phyloP scores from a whole-genome alignment of 768 basidiomycete genomes.

The Auricularia sp. region DNA sequence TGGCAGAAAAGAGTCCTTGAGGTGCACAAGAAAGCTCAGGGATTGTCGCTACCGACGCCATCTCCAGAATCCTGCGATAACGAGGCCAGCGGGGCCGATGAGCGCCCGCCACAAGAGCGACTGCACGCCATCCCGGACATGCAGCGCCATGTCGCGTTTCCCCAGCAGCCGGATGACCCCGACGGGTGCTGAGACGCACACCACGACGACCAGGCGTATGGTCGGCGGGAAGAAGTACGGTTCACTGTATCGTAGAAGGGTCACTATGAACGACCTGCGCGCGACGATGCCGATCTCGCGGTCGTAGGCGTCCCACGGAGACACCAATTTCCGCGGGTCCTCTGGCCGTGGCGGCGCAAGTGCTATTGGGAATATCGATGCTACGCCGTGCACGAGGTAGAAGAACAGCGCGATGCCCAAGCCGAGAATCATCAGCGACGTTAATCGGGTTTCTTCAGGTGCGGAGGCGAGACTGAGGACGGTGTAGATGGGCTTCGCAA shows the following conservation, averaged over 20 bases:
- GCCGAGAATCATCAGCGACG: constrained; percentile 25
- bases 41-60: not conserved
- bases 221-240: constrained; percentile 41
- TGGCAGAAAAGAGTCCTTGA: too few relatives aligned
- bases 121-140: not conserved
- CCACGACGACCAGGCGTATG: constrained; percentile 33
- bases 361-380: not conserved
- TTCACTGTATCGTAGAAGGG: constrained; percentile 26
- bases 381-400: not conserved
- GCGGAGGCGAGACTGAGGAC: constrained; percentile 17
- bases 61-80: not conserved
- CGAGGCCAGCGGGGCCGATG: not conserved
- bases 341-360: constrained; percentile 13
- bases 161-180: not conserved
- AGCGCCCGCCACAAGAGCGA: not conserved
- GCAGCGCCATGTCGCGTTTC: not conserved
- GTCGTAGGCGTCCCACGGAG: constrained; percentile 42
- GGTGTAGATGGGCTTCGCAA: constrained; percentile 3
- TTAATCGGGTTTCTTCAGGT: constrained; percentile 39
- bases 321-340: not conserved
- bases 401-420: constrained; percentile 10
- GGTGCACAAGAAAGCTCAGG: too few relatives aligned
- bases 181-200: constrained; percentile 8
- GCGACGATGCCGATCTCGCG: constrained; percentile 31
- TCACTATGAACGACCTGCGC: constrained; percentile 29